These are phyloP conservation scores for Hygrocybe coccinea DNA, from an alignment of 768 basidiomycete species.

Conservation along the genomic window DNA sequence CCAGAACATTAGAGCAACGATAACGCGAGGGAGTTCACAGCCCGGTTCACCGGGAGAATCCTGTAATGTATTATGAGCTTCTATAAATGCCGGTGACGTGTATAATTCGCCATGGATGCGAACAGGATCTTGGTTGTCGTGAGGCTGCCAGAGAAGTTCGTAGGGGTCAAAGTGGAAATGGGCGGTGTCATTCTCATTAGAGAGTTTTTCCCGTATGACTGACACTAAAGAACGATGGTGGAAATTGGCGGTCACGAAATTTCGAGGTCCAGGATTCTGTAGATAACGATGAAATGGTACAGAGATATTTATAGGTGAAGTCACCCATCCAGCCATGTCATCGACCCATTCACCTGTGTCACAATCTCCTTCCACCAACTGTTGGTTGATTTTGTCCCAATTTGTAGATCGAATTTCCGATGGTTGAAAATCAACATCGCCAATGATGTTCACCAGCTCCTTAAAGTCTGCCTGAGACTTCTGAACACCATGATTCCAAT, in stretches of 20 bases:
- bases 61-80: conserved; percentile 19
- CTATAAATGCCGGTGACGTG: conserved; percentile 12
- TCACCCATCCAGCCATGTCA: conserved; percentile 16
- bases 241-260: conserved; percentile 10
- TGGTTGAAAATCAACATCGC: conserved; percentile 2
- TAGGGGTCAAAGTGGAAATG: conserved; percentile 12
- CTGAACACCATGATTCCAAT: conserved; percentile 2
- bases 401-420: conserved; percentile 4
- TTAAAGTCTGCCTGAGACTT: neutral
- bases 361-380: conserved; percentile 1
- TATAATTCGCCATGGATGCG: conserved; percentile 18
- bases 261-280: neutral
- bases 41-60: conserved; percentile 10
- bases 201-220: conserved; percentile 13
- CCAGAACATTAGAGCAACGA: conserved; percentile 27
- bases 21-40: conserved; percentile 16
- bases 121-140: neutral
- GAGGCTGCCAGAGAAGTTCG: conserved; percentile 4
- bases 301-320: conserved; percentile 4
- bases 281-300: conserved; percentile 3
- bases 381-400: conserved; percentile 9
- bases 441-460: conserved; percentile 8
- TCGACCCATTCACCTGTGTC: conserved; percentile 3
- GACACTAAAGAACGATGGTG: conserved; percentile 13
- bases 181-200: neutral